phyloP scores from a whole-genome alignment of 352 stramenopile species.

The Pythium scleroteichum region DNA sequence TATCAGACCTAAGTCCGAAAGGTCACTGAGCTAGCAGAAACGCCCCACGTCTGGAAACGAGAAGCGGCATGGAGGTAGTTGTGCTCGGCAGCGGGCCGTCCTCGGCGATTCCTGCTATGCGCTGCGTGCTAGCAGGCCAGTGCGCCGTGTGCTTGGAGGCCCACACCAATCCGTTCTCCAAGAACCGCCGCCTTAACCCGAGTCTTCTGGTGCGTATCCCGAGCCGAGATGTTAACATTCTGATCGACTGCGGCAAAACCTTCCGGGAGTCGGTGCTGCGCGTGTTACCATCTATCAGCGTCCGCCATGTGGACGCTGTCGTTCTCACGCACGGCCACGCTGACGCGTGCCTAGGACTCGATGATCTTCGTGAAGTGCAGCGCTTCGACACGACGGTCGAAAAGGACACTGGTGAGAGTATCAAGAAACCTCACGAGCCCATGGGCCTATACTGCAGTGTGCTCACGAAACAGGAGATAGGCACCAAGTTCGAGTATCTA shows the following conservation, averaged over 20 bases:
- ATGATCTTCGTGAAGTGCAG: slow-evolving; percentile 86
- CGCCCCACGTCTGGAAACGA: too few relatives aligned
- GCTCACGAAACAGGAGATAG: slow-evolving; percentile 55
- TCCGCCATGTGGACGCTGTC: slow-evolving; percentile 62
- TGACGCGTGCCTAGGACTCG: slow-evolving; percentile 79
- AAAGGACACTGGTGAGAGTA: slow-evolving; percentile 53
- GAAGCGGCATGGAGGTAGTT: slow-evolving; percentile 65
- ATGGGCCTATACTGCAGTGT: slow-evolving; percentile 66
- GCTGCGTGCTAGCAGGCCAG: slow-evolving; percentile 57
- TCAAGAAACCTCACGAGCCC: slow-evolving; percentile 52
- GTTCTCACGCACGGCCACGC: slow-evolving; percentile 87
- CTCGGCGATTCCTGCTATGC: slow-evolving; percentile 77
- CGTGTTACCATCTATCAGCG: slow-evolving; percentile 54
- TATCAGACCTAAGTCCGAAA: too few relatives aligned
- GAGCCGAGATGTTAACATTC: slow-evolving; percentile 45
- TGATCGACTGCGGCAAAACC: slow-evolving; percentile 90
- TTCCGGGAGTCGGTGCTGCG: slow-evolving; percentile 80
- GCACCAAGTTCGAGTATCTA: slow-evolving; percentile 80
- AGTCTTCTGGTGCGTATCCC: slow-evolving; percentile 73
- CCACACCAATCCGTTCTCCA: slow-evolving; percentile 61
- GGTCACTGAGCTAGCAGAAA: too few relatives aligned
- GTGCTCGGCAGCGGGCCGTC: slow-evolving; percentile 84
- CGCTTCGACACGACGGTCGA: slow-evolving; percentile 52
- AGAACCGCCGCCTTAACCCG: slow-evolving; percentile 80
- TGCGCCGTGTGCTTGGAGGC: slow-evolving; percentile 74